Evolutionary conservation across 176 grass and related monocot genomes (phyloP), one percentile per base, ranked within the genome.

Genomic region (Stipa capillata): DNA sequence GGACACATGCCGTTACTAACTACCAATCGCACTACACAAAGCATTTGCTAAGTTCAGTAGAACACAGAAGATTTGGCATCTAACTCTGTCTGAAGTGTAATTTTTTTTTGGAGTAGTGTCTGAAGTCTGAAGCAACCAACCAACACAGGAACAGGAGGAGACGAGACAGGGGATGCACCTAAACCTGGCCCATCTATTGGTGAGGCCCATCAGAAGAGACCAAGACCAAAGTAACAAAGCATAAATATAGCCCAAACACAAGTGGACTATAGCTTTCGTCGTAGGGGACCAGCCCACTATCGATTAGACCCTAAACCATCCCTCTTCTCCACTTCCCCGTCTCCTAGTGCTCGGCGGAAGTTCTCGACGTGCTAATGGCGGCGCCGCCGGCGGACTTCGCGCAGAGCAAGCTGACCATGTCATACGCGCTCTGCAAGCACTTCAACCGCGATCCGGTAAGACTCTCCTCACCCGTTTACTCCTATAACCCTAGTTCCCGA

Each of bases 381-480:
- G 75, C 81, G 65, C 54, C 65, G 78, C 51, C 82, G 33, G 76
- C 73, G 76, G 76, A 89, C 57, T 14, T 56, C n/a, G 57, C 65
- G 27, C 47, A n/a, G 83, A 80, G 82, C 82, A 94, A 94, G 86
- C 80, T 80, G 78, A 82, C 82, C 64, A 90, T 94, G 53, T 83
- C 72, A 48, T 76, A 76, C 63, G 91, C 89, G 54, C 89, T 97
- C 61, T 90, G 82, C 89, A 94, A 86, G 60, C 82, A 85, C 68
- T 72, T 90, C n/a, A 72, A 78, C 47, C 21, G 86, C 71, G 89
- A 97, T 88, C 58, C 89, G 4, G 91, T 97, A 51, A 79, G 64
- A 8, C 0, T 4, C 18, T 2, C 29, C n/a, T 10, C n/a, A 2
- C 0, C 28, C 0, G 8, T 43, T 24, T 0, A 8, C 28, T 17